Evolutionary conservation across 2,329 filamentous ascomycete species (phyloP).

Genomic region (Paraphaeosphaeria sporulosa): DNA sequence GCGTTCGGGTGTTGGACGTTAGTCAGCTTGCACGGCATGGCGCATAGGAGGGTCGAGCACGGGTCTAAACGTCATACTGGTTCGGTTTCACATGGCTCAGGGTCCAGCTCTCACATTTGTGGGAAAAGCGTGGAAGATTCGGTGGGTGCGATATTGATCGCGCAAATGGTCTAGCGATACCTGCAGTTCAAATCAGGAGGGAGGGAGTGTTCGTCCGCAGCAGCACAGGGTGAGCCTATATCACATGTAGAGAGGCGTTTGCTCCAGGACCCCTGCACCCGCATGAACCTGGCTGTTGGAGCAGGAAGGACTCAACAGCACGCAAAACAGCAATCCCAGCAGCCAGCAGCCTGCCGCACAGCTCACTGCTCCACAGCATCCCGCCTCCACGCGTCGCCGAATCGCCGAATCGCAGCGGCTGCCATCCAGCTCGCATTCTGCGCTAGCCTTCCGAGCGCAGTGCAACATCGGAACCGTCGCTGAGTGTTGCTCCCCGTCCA

Average conservation of each 20-base stretch:
- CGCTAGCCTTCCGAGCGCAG: slow-evolving; percentile 26
- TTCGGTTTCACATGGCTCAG: slow-evolving; percentile 9
- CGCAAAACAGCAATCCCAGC: slow-evolving; percentile 3
- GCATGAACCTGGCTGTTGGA: slow-evolving; percentile 4
- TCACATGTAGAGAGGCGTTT: too few species aligned
- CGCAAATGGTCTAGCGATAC: not conserved
- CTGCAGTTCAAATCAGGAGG: not conserved
- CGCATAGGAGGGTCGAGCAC: slow-evolving; percentile 1
- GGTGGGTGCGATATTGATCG: not conserved
- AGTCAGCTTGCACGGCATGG: slow-evolving; percentile 2
- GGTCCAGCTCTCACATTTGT: slow-evolving; percentile 3
- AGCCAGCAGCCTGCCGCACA: not conserved
- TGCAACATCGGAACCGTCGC: slow-evolving; percentile 32
- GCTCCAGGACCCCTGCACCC: not conserved
- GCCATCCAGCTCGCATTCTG: not conserved
- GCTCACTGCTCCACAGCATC: slow-evolving; percentile 18
- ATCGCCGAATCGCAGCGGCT: slow-evolving; percentile 16
- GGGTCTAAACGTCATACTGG: slow-evolving; percentile 11
- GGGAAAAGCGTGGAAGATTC: not conserved
- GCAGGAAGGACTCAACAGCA: slow-evolving; percentile 1
- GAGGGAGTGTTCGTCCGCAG: too few species aligned
- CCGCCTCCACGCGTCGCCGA: not conserved
- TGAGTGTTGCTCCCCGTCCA: slow-evolving; percentile 13
- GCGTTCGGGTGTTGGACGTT: not conserved
- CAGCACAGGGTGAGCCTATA: too few species aligned